These are phyloP conservation scores for Metschnikowia borealis DNA, from an alignment of 805 yeast species.

Conservation along the genomic window DNA sequence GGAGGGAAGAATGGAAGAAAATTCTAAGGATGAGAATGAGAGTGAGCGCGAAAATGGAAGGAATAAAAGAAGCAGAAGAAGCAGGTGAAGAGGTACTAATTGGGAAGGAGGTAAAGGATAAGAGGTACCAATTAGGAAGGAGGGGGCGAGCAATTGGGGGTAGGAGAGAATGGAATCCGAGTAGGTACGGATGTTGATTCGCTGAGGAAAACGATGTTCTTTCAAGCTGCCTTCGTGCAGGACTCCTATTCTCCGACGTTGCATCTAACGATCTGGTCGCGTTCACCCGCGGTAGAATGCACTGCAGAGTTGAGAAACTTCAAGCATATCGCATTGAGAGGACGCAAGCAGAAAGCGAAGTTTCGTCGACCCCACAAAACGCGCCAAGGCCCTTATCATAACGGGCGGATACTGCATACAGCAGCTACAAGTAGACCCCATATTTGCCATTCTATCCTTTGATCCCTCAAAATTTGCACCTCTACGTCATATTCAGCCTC, in stretches of 20 bases:
- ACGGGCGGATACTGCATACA: too few species aligned
- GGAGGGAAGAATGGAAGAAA: background rate
- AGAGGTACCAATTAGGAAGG: too few species aligned
- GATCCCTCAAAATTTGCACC: too few species aligned
- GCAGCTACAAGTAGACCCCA: too few species aligned
- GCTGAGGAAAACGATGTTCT: background rate
- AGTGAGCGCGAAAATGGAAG: background rate
- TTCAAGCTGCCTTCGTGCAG: background rate
- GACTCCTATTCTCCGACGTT: background rate
- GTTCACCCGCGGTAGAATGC: background rate
- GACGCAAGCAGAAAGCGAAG: background rate
- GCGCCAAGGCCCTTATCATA: too few species aligned
- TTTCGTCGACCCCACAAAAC: too few species aligned
- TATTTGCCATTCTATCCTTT: too few species aligned
- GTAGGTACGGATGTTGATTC: background rate
- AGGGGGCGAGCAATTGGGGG: too few species aligned
- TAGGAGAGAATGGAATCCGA: background rate
- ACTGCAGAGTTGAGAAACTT: background rate
- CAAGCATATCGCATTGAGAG: background rate
- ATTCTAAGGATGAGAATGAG: too few species aligned
- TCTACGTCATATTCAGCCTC: too few species aligned
- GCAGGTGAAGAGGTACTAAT: too few species aligned
- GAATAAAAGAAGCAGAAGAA: background rate
- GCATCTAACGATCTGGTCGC: constrained; percentile 1
- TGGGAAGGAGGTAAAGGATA: too few species aligned